phyloP scores from a whole-genome alignment of 2,329 filamentous ascomycete species.

The Clarireedia hainanense region DNA sequence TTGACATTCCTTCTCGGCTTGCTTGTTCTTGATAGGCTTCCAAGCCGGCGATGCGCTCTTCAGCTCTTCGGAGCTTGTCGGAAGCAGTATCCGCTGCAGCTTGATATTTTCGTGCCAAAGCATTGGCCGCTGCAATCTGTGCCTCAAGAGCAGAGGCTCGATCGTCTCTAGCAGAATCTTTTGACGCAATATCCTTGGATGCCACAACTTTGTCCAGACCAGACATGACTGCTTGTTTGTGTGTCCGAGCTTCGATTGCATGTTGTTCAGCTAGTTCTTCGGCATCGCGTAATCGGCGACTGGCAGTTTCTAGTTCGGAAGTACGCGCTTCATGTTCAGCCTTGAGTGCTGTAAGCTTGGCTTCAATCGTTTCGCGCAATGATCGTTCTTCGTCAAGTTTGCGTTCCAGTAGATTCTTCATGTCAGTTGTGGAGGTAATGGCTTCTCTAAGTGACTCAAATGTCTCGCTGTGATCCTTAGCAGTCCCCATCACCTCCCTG shows the following conservation, averaged over 20 bases:
- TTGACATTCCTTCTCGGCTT: conserved; percentile 82
- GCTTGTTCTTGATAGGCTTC: conserved; percentile 97
- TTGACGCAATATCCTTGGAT: conserved; percentile 41
- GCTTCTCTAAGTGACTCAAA: conserved; percentile 71
- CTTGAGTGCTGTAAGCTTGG: conserved; percentile 67
- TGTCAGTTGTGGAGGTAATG: conserved; percentile 70
- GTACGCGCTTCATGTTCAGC: conserved; percentile 75
- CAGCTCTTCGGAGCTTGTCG: conserved; percentile 83
- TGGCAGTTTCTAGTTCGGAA: conserved; percentile 66
- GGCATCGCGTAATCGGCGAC: conserved; percentile 69
- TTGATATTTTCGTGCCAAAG: conserved; percentile 80
- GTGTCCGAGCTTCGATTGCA: conserved; percentile 77
- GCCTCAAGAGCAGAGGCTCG: conserved; percentile 67
- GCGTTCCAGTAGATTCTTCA: conserved; percentile 66
- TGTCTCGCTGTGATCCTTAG: conserved; percentile 61
- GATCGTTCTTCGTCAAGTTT: conserved; percentile 76
- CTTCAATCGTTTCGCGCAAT: conserved; percentile 67
- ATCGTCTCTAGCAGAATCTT: conserved; percentile 48
- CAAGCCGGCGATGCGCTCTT: conserved; percentile 92
- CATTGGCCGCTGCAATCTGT: conserved; percentile 71
- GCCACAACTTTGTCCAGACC: conserved; percentile 68
- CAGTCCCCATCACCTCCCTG: conserved; percentile 56
- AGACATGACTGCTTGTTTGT: conserved; percentile 72
- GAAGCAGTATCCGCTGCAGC: conserved; percentile 78
- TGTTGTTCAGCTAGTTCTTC: conserved; percentile 85